These are phyloP conservation scores for Monilinia vaccinii-corymbosi DNA, from an alignment of 2,329 filamentous ascomycete genomes.

Conservation along the genomic window DNA sequence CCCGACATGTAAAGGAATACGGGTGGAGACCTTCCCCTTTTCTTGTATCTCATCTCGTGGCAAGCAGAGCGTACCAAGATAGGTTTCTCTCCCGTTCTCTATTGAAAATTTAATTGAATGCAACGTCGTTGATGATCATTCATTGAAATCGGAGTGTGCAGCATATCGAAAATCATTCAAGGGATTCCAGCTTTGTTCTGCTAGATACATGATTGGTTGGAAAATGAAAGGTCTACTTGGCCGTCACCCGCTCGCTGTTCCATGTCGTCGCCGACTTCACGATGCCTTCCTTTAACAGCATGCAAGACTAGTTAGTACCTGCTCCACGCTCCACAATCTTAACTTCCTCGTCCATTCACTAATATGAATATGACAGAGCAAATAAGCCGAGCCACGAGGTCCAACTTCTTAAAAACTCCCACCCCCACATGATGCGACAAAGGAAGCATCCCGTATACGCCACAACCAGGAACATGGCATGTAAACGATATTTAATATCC, in stretches of 20 bases:
- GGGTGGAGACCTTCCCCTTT: neutral
- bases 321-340: conserved; percentile 5
- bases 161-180: neutral
- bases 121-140: neutral
- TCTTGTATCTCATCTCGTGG: conserved; percentile 2
- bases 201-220: neutral
- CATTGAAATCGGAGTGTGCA: neutral
- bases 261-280: neutral
- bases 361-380: neutral
- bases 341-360: neutral
- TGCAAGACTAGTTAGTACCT: neutral
- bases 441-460: neutral
- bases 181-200: neutral
- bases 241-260: neutral
- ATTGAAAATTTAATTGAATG: neutral
- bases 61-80: neutral
- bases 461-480: conserved; percentile 6
- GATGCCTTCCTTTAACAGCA: neutral
- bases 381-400: conserved; percentile 20
- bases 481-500: conserved; percentile 6
- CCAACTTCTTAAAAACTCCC: conserved; percentile 11
- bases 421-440: conserved; percentile 16
- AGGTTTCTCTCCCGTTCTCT: neutral
- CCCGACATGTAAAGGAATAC: neutral
- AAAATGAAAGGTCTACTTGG: neutral